Base-by-base conservation (phyloP, 1,284 basidiomycete species). In the Trichosporon faecale region DNA sequence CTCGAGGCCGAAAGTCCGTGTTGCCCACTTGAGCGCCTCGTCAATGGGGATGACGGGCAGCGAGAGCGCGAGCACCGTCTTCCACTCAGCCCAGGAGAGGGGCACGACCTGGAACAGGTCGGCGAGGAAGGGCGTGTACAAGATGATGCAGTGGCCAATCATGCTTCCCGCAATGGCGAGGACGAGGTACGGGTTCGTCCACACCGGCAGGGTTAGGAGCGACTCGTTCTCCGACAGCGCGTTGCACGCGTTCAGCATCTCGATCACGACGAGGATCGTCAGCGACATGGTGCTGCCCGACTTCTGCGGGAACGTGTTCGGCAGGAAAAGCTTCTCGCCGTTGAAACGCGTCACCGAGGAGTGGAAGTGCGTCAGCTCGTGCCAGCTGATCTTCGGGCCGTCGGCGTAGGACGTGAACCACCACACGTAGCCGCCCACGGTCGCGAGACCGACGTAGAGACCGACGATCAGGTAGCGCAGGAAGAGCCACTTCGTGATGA, bases 181-280 rank as follows among this genome's bases (percentile, higher is more conserved):
- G 65, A 95, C 92, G 25, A 99, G 89, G 87, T 91, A 97, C 68
- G 89, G 89, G 82, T 99, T 99, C 82, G 90, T 91, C 94, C 95
- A 97, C 18, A 97, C 84, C 1, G 96, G 95, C 61, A 98, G 86
- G 23, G 88, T 88, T 65, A 99, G 84, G 74, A 99, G 84, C 73
- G 91, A 94, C 85, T 98, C 96, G 82, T 97, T 97, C 85, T 99
- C 97, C n/a, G 92, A 95, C 44, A 99, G 87, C 67, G 95, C 98
- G 84, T 98, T 98, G 89, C 97, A 94, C 23, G 96, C 96, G 85
- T 99, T 99, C 86, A 98, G 95, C 97, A 99, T 99, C 85, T 99
- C 97, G 68, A 99, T 87, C n/a, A 87, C 85, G 70, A 80, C 76
- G 25, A 80, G 69, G 44, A 72, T 96, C 27, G 94, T 96, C 52